Conservation (phyloP, 345 rosid species). For the Salix udensis region DNA sequence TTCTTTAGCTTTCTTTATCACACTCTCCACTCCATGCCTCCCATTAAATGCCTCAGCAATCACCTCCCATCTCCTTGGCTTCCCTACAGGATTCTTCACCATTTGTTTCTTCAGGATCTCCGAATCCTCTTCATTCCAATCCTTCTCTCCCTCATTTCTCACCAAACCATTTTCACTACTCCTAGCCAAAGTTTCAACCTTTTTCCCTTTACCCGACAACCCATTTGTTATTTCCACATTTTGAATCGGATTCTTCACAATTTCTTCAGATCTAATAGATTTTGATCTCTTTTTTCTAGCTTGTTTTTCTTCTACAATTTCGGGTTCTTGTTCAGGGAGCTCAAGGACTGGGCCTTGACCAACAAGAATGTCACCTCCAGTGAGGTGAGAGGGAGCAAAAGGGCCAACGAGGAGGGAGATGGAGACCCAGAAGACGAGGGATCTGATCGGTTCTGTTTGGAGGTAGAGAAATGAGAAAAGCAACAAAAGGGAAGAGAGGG, state of each 20-base stretch:
- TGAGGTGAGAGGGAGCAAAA: conserved; percentile 61
- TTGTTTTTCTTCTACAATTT: conserved; percentile 43
- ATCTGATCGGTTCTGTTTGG: conserved; percentile 59
- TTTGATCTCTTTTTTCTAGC: conserved; percentile 47
- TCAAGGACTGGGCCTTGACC: conserved; percentile 68
- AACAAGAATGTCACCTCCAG: conserved; percentile 75
- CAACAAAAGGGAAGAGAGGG: conserved; percentile 37
- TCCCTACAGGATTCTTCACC: conserved; percentile 77
- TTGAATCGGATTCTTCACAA: not conserved
- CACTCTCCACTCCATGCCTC: conserved; percentile 58
- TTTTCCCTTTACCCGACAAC: conserved; percentile 28
- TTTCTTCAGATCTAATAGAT: conserved; percentile 33
- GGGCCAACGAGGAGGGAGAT: conserved; percentile 66
- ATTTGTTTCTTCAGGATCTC: conserved; percentile 75
- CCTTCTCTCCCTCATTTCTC: conserved; percentile 37
- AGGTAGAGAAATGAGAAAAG: conserved; percentile 56
- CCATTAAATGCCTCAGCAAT: conserved; percentile 70
- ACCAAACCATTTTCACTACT: conserved; percentile 24
- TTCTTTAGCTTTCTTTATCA: conserved; percentile 77
- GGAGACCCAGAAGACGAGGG: conserved; percentile 67
- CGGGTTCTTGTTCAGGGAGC: conserved; percentile 37
- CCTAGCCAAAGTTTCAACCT: conserved; percentile 19
- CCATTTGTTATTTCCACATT: not conserved
- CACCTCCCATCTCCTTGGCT: conserved; percentile 79
- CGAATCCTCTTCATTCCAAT: conserved; percentile 73